Conservation (phyloP, 208 protist species). For the Trypanosoma platydactyli region DNA sequence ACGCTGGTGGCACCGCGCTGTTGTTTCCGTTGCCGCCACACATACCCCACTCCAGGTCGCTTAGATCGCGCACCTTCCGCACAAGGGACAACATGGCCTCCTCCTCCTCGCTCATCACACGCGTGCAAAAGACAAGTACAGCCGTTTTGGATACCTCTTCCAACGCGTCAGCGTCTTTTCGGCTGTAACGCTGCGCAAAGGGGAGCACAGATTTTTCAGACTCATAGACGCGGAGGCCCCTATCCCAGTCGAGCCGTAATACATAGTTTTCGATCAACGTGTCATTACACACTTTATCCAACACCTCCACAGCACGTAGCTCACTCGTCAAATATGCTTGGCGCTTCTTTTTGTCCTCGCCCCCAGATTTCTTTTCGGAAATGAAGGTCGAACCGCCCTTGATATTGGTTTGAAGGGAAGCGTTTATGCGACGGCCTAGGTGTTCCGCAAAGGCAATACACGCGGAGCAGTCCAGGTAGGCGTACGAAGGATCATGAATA, state of each 20-base stretch:
- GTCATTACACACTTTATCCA: slow-evolving; percentile 63
- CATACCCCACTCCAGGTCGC: slow-evolving; percentile 54
- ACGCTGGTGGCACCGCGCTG: neutral
- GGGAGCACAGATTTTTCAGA: slow-evolving; percentile 21
- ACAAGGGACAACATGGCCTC: slow-evolving; percentile 65
- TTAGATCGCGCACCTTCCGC: slow-evolving; percentile 33
- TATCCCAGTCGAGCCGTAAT: slow-evolving; percentile 58
- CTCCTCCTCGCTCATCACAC: slow-evolving; percentile 64
- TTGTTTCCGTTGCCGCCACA: slow-evolving; percentile 45
- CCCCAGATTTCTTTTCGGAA: slow-evolving; percentile 51
- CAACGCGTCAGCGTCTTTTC: slow-evolving; percentile 37
- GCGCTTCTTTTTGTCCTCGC: slow-evolving; percentile 41
- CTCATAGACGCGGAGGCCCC: slow-evolving; percentile 62
- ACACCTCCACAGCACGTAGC: slow-evolving; percentile 71
- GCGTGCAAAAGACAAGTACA: slow-evolving; percentile 44
- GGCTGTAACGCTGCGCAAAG: slow-evolving; percentile 52
- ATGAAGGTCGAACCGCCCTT: slow-evolving; percentile 37
- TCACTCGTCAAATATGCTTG: slow-evolving; percentile 61
- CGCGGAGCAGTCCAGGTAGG: slow-evolving; percentile 80
- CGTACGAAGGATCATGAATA: slow-evolving; percentile 37
- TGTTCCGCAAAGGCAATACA: slow-evolving; percentile 66
- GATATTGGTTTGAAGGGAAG: slow-evolving; percentile 41
- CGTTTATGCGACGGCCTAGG: slow-evolving; percentile 61
- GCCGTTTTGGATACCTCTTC: slow-evolving; percentile 24
- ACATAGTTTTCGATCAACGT: slow-evolving; percentile 38